Evolutionary conservation across 75 land plant genomes (phyloP), one percentile per base, ranked within the genome.

Genomic region (Picea glauca): DNA sequence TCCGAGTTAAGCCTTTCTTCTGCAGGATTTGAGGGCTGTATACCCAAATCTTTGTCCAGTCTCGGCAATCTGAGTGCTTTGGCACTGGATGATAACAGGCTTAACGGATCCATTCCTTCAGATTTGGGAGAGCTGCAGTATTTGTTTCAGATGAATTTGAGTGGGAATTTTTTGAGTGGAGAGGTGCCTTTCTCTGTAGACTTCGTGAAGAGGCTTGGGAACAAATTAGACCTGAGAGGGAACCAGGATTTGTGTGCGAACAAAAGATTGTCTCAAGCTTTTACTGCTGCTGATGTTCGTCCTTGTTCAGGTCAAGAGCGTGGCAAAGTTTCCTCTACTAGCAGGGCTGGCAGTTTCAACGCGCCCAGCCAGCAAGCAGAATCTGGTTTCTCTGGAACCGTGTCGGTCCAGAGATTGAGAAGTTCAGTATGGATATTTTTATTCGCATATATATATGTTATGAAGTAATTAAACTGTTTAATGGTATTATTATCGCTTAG

Each of bases 61-160:
- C 67, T 86, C 60, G 4, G 5, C 8, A 79, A 78, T 46, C 74
- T 86, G 15, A 62, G 83, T 38, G 83, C 32, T 18, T 54, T 86
- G 59, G 43, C 72, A 11, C 62, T 86, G 61, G 80, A 80, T 18
- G 56, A 78, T 46, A 86, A 86, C 67, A 54, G 30, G 32, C 61
- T 86, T 1, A 57, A 54, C 4, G 88, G 88, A 2, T 26, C 13
- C 13, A 77, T 86, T 46, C 88, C 88, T 7, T 30, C 43, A 13
- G 13, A 56, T 43, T 66, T 83, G 46, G 78, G 76, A 75, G 58
- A 72, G 8, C 30, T 86, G 72, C 83, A 83, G 14, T 35, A 81
- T 15, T 68, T 86, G 32, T 80, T 75, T 80, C 82, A 86, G 17
- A 58, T 86, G 78, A 84, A 86, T 60, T 62, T 86, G 76, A 85